Conservation (phyloP, 495 filamentous ascomycete species). For the Pseudotulostoma volvatum region DNA sequence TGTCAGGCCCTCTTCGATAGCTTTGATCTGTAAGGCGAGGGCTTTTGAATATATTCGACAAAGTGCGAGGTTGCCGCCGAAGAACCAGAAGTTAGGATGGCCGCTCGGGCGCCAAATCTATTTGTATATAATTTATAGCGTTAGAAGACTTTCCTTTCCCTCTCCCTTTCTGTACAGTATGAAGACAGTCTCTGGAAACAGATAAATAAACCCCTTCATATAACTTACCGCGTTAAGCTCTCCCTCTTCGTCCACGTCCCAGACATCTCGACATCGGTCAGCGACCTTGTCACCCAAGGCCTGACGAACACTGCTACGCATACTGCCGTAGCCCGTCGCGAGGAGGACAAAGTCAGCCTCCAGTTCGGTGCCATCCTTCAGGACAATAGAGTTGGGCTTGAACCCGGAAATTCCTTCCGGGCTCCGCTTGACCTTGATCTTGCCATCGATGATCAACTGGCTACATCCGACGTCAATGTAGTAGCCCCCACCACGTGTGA, state of each 20-base stretch:
- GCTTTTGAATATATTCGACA: slow-evolving; percentile 56
- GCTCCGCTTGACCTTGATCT: slow-evolving; percentile 57
- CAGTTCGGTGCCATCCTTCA: slow-evolving; percentile 47
- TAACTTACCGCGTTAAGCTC: slow-evolving; percentile 38
- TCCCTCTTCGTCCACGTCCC: slow-evolving; percentile 67
- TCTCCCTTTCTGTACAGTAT: no score
- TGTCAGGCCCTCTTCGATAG: slow-evolving; percentile 36
- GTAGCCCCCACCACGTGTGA: slow-evolving; percentile 58
- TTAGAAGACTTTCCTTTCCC: no score
- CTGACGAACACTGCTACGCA: slow-evolving; percentile 42
- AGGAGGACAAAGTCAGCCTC: slow-evolving; percentile 66
- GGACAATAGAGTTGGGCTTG: slow-evolving; percentile 33
- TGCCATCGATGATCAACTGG: slow-evolving; percentile 57
- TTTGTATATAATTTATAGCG: no score
- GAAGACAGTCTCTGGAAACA: no score
- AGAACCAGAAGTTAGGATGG: slow-evolving; percentile 69
- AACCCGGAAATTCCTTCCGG: slow-evolving; percentile 41
- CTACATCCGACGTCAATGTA: slow-evolving; percentile 63
- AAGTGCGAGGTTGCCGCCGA: slow-evolving; percentile 65
- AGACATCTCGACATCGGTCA: slow-evolving; percentile 50
- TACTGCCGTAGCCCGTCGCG: slow-evolving; percentile 71
- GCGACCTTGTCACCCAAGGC: slow-evolving; percentile 57
- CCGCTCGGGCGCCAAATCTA: slow-evolving; percentile 53
- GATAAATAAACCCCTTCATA: no score
- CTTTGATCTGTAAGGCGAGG: slow-evolving; percentile 65